Percentiles rank a stretch among this genome's conserved stretches.
phyloP scores from a whole-genome alignment of 1,284 basidiomycete genomes.

The Austroboletus novae-zelandiae region DNA sequence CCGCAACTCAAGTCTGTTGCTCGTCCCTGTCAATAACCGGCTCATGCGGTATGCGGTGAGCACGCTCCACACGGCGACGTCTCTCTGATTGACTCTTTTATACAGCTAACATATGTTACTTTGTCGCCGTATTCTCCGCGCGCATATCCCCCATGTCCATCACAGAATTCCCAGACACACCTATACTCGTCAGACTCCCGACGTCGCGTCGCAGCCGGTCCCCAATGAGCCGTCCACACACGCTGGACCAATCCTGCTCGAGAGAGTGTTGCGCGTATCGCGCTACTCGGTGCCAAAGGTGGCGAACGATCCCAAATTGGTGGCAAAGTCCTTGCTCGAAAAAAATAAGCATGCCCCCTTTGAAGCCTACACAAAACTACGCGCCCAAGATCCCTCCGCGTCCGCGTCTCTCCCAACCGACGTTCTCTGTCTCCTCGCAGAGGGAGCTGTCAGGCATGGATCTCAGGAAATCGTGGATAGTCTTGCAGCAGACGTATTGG shows the following conservation, averaged over 20 bases:
- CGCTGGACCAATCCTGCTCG: conserved; percentile 18
- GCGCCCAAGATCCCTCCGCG: conserved; percentile 22
- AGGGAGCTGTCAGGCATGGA: conserved; percentile 31
- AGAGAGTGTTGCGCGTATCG: conserved; percentile 29
- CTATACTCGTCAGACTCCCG: conserved; percentile 9
- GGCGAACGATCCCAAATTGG: conserved; percentile 6
- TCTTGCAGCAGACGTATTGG: conserved; percentile 37
- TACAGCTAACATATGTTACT: conserved; percentile 58
- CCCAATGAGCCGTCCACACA: conserved; percentile 1
- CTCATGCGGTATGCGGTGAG: conserved; percentile 52
- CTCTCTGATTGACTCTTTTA: background rate
- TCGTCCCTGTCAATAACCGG: conserved; percentile 22
- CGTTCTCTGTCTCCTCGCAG: conserved; percentile 29
- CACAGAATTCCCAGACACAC: conserved; percentile 25
- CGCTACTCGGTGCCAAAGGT: conserved; percentile 27
- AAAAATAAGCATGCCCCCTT: conserved; percentile 25
- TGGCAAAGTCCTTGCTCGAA: conserved; percentile 11
- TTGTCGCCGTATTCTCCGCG: conserved; percentile 48
- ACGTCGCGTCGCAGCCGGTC: conserved; percentile 5
- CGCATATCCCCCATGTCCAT: conserved; percentile 33
- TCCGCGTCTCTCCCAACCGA: conserved; percentile 25
- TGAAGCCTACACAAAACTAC: conserved; percentile 27
- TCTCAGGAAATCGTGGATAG: conserved; percentile 32
- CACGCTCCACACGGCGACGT: background rate
- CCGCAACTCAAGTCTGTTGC: background rate